Conservation (phyloP, 1,139 yeast genomes). For the Arxiozyma slooffiae region DNA sequence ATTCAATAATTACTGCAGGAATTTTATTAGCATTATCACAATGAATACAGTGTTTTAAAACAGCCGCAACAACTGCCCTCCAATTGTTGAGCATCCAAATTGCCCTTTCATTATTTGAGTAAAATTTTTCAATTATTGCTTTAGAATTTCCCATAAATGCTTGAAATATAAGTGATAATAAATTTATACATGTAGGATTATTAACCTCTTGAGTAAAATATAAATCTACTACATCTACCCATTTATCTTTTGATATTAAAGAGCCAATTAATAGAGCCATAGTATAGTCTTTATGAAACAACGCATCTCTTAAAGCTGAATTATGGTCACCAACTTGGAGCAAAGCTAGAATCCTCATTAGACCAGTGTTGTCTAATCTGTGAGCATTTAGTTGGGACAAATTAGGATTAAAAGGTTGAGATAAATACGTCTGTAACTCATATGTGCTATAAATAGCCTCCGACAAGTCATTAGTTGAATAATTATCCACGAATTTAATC, state of each 20-base stretch:
- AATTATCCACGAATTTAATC: slow-evolving; percentile 15
- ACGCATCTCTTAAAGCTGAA: slow-evolving; percentile 54
- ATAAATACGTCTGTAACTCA: slow-evolving; percentile 18
- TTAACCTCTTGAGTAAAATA: slow-evolving; percentile 38
- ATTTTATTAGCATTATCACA: slow-evolving; percentile 5
- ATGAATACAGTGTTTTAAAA: slow-evolving; percentile 22
- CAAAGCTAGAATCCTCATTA: slow-evolving; percentile 22
- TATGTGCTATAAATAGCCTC: slow-evolving; percentile 25
- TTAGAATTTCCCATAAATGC: slow-evolving; percentile 56
- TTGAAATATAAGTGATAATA: slow-evolving; percentile 53
- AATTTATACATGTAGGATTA: slow-evolving; percentile 25
- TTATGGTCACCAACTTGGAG: slow-evolving; percentile 57
- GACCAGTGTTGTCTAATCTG: slow-evolving; percentile 20
- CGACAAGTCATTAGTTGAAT: slow-evolving; percentile 20
- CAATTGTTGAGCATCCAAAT: slow-evolving; percentile 45
- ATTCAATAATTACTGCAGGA: slow-evolving; percentile 37
- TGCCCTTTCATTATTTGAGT: slow-evolving; percentile 33
- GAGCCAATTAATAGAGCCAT: slow-evolving; percentile 65
- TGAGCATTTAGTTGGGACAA: slow-evolving; percentile 16
- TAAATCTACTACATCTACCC: slow-evolving; percentile 47
- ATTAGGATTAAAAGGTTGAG: slow-evolving; percentile 19
- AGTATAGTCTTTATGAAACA: slow-evolving; percentile 65
- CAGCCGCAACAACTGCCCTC: slow-evolving; percentile 42
- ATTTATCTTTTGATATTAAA: slow-evolving; percentile 51
- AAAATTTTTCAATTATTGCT: slow-evolving; percentile 43